Evolutionary conservation across 768 basidiomycete genomes (phyloP), one percentile per base, ranked within the genome.

Genomic region (Kwoniella europaea): DNA sequence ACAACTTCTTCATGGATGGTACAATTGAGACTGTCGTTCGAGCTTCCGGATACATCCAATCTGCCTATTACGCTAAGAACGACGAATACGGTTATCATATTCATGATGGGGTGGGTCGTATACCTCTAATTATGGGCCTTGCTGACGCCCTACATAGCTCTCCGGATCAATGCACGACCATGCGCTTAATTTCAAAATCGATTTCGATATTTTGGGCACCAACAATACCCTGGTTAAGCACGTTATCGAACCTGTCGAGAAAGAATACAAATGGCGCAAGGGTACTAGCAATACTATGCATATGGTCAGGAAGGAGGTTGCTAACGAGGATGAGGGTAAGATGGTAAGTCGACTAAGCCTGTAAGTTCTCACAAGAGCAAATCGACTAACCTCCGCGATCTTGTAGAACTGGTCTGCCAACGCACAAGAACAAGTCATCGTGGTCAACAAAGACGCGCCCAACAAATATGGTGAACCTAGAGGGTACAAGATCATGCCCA

Each of bases 21-120:
- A 89, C 88, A 3, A 86, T 90, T 18, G 89, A 90, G 82, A 88
- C 90, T 22, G 85, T 88, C 2, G 66, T 76, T n/a, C 89, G 89
- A 10, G 89, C 90, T 0, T 89, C 89, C 4, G 90, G 89, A 1
- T 90, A 90, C 76, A 84, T 90, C 67, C 89, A 90, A 55, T 88
- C 87, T 10, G 89, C 86, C 77, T 90, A 88, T 86, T 87, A 87
- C 54, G 72, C 84, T 1, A 77, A 85, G 20, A 87, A 89, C 80
- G 83, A 83, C 3, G 76, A 83, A 0, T 90, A 89, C 72, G 89
- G 90, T 0, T 84, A 86, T 24, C 86, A 85, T 22, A 89, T 90
- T 55, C 86, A 71, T 10, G 59, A 71, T 24, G 63, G 54, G 12
- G 68, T 70, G 22, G 59, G 63, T 65, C 4, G 9, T 16, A n/a